These are phyloP conservation scores for Kluyveromyces starmeri DNA, from an alignment of 805 yeast species.

Conservation along the genomic window DNA sequence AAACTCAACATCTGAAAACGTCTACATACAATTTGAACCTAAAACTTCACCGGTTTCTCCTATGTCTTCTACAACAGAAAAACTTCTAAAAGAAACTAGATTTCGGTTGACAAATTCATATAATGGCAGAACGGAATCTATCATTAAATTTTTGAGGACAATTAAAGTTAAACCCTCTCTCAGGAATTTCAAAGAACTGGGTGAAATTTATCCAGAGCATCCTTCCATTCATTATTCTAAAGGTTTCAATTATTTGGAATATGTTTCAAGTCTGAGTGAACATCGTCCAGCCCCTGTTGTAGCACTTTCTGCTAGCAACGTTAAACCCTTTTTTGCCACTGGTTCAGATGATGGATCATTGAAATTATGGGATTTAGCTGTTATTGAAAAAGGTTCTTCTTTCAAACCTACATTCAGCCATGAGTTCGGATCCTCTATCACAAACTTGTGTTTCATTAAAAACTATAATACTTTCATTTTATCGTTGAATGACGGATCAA, in stretches of 20 bases:
- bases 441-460: slow-evolving; percentile 41
- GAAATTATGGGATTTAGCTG: slow-evolving; percentile 68
- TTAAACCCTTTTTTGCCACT: slow-evolving; percentile 58
- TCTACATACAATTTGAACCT: slow-evolving; percentile 37
- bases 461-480: slow-evolving; percentile 53
- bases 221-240: no score
- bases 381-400: slow-evolving; percentile 53
- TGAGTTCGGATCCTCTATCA: slow-evolving; percentile 42
- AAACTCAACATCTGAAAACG: slow-evolving; percentile 33
- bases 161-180: slow-evolving; percentile 49
- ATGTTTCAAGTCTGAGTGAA: slow-evolving; percentile 58
- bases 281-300: slow-evolving; percentile 48
- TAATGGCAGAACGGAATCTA: slow-evolving; percentile 56
- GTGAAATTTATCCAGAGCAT: slow-evolving; percentile 26
- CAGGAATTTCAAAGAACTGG: slow-evolving; percentile 62
- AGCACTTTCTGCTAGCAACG: slow-evolving; percentile 49
- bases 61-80: slow-evolving; percentile 12
- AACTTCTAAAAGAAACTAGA: slow-evolving; percentile 15
- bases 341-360: slow-evolving; percentile 70
- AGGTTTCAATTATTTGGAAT: slow-evolving; percentile 31
- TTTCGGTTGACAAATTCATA: slow-evolving; percentile 46
- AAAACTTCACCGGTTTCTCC: slow-evolving; percentile 9
- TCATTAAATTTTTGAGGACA: slow-evolving; percentile 45
- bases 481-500: slow-evolving; percentile 30
- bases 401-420: slow-evolving; percentile 40